Percentiles rank a stretch among this genome's conserved stretches.
Conservation (phyloP, 768 basidiomycete genomes). For the Xerocomus potaroensis region DNA sequence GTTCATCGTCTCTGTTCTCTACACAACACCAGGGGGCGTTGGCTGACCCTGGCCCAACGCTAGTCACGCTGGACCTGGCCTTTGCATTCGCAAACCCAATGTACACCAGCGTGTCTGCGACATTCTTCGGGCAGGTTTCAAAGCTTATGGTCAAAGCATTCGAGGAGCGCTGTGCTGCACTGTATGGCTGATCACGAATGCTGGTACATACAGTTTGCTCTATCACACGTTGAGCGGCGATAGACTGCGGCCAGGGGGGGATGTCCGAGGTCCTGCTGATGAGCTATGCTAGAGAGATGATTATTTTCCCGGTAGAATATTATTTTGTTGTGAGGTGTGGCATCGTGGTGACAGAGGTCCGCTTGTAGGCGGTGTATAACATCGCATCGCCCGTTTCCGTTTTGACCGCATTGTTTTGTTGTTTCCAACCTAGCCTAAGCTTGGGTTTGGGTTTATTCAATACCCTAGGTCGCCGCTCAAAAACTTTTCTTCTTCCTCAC, state of each 20-base stretch:
- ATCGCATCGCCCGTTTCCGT: conserved; percentile 32
- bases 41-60: no score
- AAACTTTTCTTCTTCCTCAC: neutral
- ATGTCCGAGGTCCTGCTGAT: neutral
- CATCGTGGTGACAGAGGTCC: conserved; percentile 30
- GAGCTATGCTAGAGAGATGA: neutral
- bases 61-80: conserved; percentile 78
- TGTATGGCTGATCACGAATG: conserved; percentile 50
- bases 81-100: conserved; percentile 87
- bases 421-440: conserved; percentile 20
- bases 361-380: conserved; percentile 28
- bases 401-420: conserved; percentile 25
- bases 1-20: conserved; percentile 32
- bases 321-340: conserved; percentile 1
- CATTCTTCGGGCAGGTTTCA: conserved; percentile 85
- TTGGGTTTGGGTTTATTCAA: conserved; percentile 12
- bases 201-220: no score
- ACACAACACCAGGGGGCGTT: conserved; percentile 25
- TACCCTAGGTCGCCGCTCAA: conserved; percentile 11
- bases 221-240: neutral
- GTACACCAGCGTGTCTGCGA: conserved; percentile 75
- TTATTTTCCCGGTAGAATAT: neutral
- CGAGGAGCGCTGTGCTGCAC: conserved; percentile 70
- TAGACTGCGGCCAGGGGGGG: neutral
- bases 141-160: conserved; percentile 91